A percentile compares a stretch with the other conserved stretches of the same genome.
These are phyloP conservation scores for Petunia secreta DNA, from an alignment of 257 asterid genomes.

Conservation along the genomic window DNA sequence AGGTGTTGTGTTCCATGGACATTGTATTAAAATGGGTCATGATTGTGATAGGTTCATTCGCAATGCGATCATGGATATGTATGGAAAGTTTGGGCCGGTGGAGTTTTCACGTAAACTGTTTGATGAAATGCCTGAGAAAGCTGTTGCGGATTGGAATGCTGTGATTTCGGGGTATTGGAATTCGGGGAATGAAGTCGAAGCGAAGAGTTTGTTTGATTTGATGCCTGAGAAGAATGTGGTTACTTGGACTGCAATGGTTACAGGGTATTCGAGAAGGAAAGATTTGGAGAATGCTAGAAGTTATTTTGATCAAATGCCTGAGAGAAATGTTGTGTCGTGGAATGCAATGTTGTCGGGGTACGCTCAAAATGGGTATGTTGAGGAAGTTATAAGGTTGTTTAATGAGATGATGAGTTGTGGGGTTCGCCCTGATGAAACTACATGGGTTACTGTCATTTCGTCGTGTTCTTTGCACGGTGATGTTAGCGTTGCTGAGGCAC, in stretches of 20 bases:
- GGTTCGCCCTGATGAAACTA: constrained; percentile 57
- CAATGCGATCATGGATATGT: constrained; percentile 54
- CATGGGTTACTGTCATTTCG: constrained; percentile 65
- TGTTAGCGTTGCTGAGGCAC: constrained; percentile 46
- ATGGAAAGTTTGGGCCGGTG: constrained; percentile 68
- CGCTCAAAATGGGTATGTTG: constrained; percentile 55
- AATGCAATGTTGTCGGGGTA: constrained; percentile 80
- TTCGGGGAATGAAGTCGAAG: constrained; percentile 57
- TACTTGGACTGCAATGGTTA: constrained; percentile 79
- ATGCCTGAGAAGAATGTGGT: constrained; percentile 63
- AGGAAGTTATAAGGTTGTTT: constrained; percentile 58
- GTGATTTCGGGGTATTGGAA: constrained; percentile 74
- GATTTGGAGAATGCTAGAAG: constrained; percentile 62
- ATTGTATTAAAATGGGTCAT: constrained; percentile 55
- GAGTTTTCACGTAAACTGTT: constrained; percentile 59
- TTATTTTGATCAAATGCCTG: constrained; percentile 64
- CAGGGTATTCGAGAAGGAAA: constrained; percentile 59
- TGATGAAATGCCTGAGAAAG: constrained; percentile 61
- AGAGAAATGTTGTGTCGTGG: constrained; percentile 67
- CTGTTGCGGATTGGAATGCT: constrained; percentile 65
- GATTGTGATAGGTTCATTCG: constrained; percentile 50
- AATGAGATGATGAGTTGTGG: constrained; percentile 57
- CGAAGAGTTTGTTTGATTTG: constrained; percentile 52
- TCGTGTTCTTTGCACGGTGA: constrained; percentile 62
- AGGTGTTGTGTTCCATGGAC: constrained; percentile 56